These are phyloP conservation scores for Lachnellula arida DNA, from an alignment of 2,329 filamentous ascomycete species.

Conservation along the genomic window DNA sequence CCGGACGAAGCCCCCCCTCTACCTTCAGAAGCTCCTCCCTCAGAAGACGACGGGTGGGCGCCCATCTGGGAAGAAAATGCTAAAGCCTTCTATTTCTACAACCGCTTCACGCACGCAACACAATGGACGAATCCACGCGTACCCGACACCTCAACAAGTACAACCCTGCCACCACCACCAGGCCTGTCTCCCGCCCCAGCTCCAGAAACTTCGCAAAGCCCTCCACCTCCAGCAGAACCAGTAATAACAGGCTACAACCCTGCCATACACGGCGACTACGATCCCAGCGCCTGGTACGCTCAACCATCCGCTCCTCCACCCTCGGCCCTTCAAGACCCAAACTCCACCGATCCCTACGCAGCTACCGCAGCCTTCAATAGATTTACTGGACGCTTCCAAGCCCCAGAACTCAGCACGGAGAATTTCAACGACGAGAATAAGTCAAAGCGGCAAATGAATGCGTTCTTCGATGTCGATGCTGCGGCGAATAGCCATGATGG, in stretches of 20 bases:
- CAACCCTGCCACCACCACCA: constrained; percentile 10
- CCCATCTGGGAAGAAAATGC: constrained; percentile 67
- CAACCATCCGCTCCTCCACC: constrained; percentile 43
- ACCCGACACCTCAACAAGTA: constrained; percentile 36
- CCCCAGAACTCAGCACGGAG: constrained; percentile 61
- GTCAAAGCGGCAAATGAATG: constrained; percentile 80
- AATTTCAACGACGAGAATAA: constrained; percentile 85
- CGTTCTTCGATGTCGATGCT: constrained; percentile 93
- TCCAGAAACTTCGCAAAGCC: constrained; percentile 25
- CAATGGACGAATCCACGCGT: constrained; percentile 88
- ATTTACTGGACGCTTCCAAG: constrained; percentile 81
- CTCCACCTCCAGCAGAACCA: constrained; percentile 29
- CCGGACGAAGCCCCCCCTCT: constrained; percentile 32
- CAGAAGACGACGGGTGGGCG: constrained; percentile 72
- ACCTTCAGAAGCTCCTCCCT: constrained; percentile 48
- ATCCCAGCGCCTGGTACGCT: constrained; percentile 93
- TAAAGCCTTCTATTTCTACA: constrained; percentile 78
- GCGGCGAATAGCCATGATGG: constrained; percentile 89
- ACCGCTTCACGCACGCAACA: constrained; percentile 67
- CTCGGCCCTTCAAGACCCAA: constrained; percentile 29
- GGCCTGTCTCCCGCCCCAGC: constrained; percentile 30
- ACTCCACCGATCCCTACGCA: constrained; percentile 52
- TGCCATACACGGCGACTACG: constrained; percentile 92
- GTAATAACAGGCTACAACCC: constrained; percentile 83
- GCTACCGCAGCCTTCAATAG: constrained; percentile 81